Evolutionary conservation across 148 eudicot species (phyloP).

Genomic region (Gaultheria prostrata): DNA sequence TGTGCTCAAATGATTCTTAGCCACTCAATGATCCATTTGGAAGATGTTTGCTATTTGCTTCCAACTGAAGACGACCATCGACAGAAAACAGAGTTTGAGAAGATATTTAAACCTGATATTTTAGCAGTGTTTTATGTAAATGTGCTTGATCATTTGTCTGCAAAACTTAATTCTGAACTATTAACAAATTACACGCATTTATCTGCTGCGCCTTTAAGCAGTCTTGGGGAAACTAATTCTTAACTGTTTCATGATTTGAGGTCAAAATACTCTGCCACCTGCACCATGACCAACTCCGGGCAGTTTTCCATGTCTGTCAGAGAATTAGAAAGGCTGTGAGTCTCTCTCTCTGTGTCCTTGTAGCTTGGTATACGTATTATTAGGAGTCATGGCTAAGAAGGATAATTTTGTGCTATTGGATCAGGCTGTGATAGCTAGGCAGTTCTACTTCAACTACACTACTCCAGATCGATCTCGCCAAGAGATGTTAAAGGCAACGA

Average conservation of each 20-base stretch:
- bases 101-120: not conserved
- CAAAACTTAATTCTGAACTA: not conserved
- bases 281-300: slow-evolving; percentile 91
- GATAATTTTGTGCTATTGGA: slow-evolving; percentile 9
- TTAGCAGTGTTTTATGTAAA: not conserved
- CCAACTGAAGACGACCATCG: not conserved
- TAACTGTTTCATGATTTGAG: slow-evolving; percentile 37
- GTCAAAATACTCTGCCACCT: slow-evolving; percentile 85
- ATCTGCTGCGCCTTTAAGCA: not conserved
- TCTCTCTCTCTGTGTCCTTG: not conserved
- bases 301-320: slow-evolving; percentile 89
- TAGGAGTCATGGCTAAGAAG: not conserved
- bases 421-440: slow-evolving; percentile 76
- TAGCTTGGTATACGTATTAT: not conserved
- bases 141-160: not conserved
- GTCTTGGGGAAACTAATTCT: slow-evolving; percentile 15
- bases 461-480: slow-evolving; percentile 91
- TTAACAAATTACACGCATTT: not conserved
- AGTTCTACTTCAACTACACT: slow-evolving; percentile 79
- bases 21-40: not conserved
- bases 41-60: not conserved
- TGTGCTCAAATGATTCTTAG: not conserved
- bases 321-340: slow-evolving; percentile 86
- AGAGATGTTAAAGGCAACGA: slow-evolving; percentile 69
- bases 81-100: not conserved